phyloP scores from a whole-genome alignment of 2,329 filamentous ascomycete species.

The Talaromyces marneffei region DNA sequence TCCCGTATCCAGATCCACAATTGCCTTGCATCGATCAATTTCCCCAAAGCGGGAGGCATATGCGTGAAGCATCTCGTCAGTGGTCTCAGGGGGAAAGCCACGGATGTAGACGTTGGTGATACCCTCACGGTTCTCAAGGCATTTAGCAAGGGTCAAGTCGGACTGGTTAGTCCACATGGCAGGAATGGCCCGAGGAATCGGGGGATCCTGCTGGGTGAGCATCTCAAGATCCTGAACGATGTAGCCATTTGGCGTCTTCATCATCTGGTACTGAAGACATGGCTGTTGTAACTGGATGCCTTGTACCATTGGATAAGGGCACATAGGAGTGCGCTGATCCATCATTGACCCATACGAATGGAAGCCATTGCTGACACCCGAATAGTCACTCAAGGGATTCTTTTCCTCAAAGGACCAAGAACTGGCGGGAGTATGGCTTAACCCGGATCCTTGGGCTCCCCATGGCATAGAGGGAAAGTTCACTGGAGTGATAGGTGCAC shows the following conservation, averaged over 20 bases:
- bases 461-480: conserved; percentile 31
- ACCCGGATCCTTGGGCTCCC: conserved; percentile 33
- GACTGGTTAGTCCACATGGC: conserved; percentile 75
- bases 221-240: conserved; percentile 54
- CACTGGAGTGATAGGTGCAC: conserved; percentile 27
- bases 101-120: conserved; percentile 99
- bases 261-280: conserved; percentile 39
- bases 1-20: conserved; percentile 88
- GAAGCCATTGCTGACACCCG: conserved; percentile 46
- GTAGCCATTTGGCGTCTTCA: conserved; percentile 42
- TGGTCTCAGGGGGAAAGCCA: conserved; percentile 89
- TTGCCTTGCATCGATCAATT: conserved; percentile 96
- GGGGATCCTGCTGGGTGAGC: conserved; percentile 67
- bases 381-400: conserved; percentile 58
- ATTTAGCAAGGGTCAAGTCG: conserved; percentile 87
- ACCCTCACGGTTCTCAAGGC: conserved; percentile 86
- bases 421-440: conserved; percentile 32
- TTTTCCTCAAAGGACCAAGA: conserved; percentile 41
- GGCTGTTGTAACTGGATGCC: conserved; percentile 50
- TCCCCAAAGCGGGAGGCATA: conserved; percentile 86
- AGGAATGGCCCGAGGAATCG: conserved; percentile 81
- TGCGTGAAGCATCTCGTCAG: conserved; percentile 76
- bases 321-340: conserved; percentile 54
- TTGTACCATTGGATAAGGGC: conserved; percentile 45
- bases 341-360: conserved; percentile 55